Evolutionary conservation across 176 grass and related monocot species (phyloP), one percentile per base, ranked within the genome.

Genomic region (Bolboschoenus planiculmis): DNA sequence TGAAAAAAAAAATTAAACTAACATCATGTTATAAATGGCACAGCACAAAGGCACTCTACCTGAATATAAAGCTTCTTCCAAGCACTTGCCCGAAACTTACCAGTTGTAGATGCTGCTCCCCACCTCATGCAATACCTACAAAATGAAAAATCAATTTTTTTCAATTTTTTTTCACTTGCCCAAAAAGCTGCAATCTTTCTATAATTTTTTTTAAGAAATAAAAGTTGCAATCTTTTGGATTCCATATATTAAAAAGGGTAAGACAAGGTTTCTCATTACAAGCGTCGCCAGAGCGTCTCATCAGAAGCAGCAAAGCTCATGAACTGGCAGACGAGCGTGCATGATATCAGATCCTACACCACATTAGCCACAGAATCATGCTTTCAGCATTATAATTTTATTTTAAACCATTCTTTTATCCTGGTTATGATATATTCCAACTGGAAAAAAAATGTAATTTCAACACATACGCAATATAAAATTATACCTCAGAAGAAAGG

Each of bases 1-100:
- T 23, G 65, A 59, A 66, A 16, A 11, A 46, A 59, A 82, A 8
- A 4, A 31, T 62, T 4, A 68, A 68, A 20, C 1, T 18, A 57
- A 43, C 30, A 78, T 46, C 55, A 74, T 46, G 10, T 60, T 31
- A 4, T n/a, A 34, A 15, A 72, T 43, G 27, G 29, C 30, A n/a
- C 1, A 46, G 29, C 55, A 78, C 42, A 9, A 74, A 26, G 34
- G 11, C 35, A 65, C 24, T 82, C 18, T 79, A 98, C 92, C 92
- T 90, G 89, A 79, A 99, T 96, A 64, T 95, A 99, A 60, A 95
- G 92, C 67, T 91, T 99, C 89, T 99, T 99, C 96, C 96, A 99
- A 82, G 91, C 86, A 20, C 89, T 91, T 56, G 87, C 85, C 55
- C 93, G 81, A 29, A 95, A 87, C 57, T 87, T 99, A 16, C 85